Percentiles rank a stretch among this genome's conserved stretches.
phyloP scores from a whole-genome alignment of 2,329 filamentous ascomycete species.

The Amauroascus verrucosus region DNA sequence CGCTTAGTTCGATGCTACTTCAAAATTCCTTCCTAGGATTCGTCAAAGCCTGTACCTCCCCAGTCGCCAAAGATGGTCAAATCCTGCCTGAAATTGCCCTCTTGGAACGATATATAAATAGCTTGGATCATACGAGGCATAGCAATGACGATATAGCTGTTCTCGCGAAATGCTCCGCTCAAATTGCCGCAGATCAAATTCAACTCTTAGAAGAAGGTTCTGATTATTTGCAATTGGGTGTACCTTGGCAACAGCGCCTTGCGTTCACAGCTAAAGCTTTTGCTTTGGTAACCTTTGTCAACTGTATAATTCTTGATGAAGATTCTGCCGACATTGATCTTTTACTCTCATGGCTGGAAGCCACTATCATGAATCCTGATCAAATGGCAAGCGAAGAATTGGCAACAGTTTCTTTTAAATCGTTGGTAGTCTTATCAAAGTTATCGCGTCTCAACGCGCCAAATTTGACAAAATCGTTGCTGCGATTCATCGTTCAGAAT shows the following conservation, averaged over 20 bases:
- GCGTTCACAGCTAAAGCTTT: constrained; percentile 78
- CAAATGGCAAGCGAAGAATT: constrained; percentile 75
- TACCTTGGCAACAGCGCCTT: constrained; percentile 74
- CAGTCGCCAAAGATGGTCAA: constrained; percentile 56
- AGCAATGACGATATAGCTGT: constrained; percentile 21
- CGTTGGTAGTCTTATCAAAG: constrained; percentile 70
- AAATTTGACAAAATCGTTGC: constrained; percentile 65
- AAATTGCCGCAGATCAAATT: constrained; percentile 71
- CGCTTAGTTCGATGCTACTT: constrained; percentile 81
- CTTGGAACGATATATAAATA: constrained; percentile 61
- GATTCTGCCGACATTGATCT: constrained; percentile 68
- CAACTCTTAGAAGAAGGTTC: constrained; percentile 76
- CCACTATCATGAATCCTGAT: constrained; percentile 62
- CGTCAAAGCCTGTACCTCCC: constrained; percentile 65
- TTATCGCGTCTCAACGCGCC: constrained; percentile 63
- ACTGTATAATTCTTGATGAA: constrained; percentile 72
- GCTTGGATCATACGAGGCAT: constrained; percentile 40
- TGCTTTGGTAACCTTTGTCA: constrained; percentile 71
- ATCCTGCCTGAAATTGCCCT: constrained; percentile 53
- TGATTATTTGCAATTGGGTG: constrained; percentile 80
- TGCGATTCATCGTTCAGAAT: constrained; percentile 80
- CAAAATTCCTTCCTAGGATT: constrained; percentile 83
- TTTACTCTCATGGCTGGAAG: constrained; percentile 76
- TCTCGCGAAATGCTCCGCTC: constrained; percentile 51
- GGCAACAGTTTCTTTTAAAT: constrained; percentile 67